Conservation (phyloP, 208 protist genomes). For the Leptomonas pyrrhocoris region DNA sequence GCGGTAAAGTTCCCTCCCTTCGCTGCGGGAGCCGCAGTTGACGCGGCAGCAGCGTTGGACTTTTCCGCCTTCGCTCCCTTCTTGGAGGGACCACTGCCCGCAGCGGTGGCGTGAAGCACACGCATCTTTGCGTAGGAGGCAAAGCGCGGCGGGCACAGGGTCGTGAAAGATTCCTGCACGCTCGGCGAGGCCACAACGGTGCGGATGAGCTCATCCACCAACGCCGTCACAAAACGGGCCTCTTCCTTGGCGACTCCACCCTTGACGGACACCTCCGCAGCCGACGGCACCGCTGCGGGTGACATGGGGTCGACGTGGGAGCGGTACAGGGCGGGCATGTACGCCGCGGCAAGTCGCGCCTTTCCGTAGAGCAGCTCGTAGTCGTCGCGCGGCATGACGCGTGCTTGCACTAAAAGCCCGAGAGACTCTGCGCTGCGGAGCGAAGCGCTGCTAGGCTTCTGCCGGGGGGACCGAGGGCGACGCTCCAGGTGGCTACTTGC, state of each 20-base stretch:
- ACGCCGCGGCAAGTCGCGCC: conserved; percentile 36
- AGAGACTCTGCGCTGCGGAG: conserved; percentile 30
- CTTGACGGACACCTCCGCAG: neutral
- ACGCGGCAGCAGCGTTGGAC: neutral
- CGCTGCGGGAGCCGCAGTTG: neutral
- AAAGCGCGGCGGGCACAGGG: conserved; percentile 35
- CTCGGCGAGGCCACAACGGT: conserved; percentile 53
- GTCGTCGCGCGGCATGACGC: conserved; percentile 70
- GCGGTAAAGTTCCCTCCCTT: neutral
- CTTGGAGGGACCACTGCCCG: neutral
- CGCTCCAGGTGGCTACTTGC: conserved; percentile 25
- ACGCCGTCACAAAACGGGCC: conserved; percentile 30
- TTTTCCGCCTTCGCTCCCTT: too few species aligned
- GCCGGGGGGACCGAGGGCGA: conserved; percentile 41
- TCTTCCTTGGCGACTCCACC: conserved; percentile 21
- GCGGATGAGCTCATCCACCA: conserved; percentile 77
- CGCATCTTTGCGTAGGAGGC: conserved; percentile 38
- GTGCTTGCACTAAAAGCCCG: conserved; percentile 82
- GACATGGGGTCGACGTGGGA: conserved; percentile 20
- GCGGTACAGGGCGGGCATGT: conserved; percentile 27
- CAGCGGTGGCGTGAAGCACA: conserved; percentile 8
- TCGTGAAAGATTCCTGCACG: conserved; percentile 61
- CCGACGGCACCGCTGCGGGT: neutral
- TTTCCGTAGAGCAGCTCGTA: conserved; percentile 67
- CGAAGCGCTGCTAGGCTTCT: neutral